Evolutionary conservation across 2,329 filamentous ascomycete species (phyloP).

Genomic region (Venturiaceae sp.): DNA sequence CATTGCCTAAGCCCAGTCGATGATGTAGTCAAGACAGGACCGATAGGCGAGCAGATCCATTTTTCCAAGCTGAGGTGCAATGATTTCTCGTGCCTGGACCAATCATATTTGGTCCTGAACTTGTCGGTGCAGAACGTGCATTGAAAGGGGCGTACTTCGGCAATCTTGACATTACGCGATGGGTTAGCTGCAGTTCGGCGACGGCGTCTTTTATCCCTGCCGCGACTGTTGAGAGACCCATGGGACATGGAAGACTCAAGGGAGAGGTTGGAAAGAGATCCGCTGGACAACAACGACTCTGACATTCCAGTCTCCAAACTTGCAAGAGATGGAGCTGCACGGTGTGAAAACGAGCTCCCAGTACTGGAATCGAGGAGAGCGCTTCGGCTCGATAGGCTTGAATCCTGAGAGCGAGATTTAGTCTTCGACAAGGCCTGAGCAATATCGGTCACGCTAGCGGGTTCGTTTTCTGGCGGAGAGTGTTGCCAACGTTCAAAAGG

Average conservation of each 20-base stretch:
- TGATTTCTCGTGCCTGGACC: conserved; percentile 57
- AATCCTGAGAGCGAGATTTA: conserved; percentile 17
- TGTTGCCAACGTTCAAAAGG: conserved; percentile 61
- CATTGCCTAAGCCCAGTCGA: conserved; percentile 47
- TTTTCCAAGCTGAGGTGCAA: conserved; percentile 56
- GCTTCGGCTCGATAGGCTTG: conserved; percentile 25
- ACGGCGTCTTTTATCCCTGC: conserved; percentile 48
- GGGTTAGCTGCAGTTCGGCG: conserved; percentile 34
- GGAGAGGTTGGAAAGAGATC: conserved; percentile 37
- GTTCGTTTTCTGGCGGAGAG: conserved; percentile 60
- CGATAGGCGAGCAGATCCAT: conserved; percentile 50
- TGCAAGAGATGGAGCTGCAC: conserved; percentile 42
- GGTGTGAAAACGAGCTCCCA: conserved; percentile 35
- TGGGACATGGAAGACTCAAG: conserved; percentile 48
- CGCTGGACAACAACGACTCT: conserved; percentile 38
- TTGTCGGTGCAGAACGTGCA: conserved; percentile 50
- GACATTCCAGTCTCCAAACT: conserved; percentile 42
- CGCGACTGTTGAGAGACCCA: conserved; percentile 37
- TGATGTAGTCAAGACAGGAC: conserved; percentile 46
- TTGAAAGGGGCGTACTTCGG: conserved; percentile 38
- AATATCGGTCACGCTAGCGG: conserved; percentile 55
- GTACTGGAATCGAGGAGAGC: conserved; percentile 38
- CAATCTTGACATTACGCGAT: conserved; percentile 16
- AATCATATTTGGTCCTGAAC: conserved; percentile 49
- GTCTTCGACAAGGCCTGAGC: conserved; percentile 43